Evolutionary conservation across 257 asterid genomes (phyloP).

Genomic region (Solanum pimpinellifolium): DNA sequence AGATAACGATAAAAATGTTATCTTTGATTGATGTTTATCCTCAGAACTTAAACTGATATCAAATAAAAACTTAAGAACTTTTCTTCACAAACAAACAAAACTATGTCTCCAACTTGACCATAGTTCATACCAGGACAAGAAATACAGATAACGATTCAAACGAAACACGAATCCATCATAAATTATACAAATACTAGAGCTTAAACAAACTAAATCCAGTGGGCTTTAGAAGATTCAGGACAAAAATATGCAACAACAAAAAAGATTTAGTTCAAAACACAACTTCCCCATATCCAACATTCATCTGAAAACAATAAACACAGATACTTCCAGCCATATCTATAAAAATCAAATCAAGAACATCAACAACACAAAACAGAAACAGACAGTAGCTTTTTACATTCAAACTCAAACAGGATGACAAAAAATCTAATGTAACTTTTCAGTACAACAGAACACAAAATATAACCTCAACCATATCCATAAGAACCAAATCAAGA

Average conservation of each 20-base stretch:
- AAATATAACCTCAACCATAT: background rate
- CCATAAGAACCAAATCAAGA: background rate
- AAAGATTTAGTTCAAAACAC: background rate
- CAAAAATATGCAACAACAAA: background rate
- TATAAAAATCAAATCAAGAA: background rate
- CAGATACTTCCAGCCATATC: background rate
- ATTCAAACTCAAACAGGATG: background rate
- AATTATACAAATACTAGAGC: background rate
- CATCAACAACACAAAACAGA: background rate
- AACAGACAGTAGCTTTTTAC: background rate
- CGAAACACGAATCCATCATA: background rate
- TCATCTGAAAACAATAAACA: background rate
- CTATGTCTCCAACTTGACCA: background rate
- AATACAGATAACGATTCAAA: background rate
- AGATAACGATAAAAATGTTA: background rate
- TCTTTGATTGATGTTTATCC: background rate
- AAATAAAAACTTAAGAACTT: background rate
- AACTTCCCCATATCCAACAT: background rate
- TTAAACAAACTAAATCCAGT: background rate
- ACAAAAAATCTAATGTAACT: background rate
- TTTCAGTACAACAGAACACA: background rate
- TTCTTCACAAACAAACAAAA: background rate
- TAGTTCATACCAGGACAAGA: background rate
- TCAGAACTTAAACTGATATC: background rate
- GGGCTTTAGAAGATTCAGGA: background rate